Percentiles rank a stretch among this genome's conserved stretches.
Conservation (phyloP, 2,329 filamentous ascomycete genomes). For the Sclerotinia glacialis region DNA sequence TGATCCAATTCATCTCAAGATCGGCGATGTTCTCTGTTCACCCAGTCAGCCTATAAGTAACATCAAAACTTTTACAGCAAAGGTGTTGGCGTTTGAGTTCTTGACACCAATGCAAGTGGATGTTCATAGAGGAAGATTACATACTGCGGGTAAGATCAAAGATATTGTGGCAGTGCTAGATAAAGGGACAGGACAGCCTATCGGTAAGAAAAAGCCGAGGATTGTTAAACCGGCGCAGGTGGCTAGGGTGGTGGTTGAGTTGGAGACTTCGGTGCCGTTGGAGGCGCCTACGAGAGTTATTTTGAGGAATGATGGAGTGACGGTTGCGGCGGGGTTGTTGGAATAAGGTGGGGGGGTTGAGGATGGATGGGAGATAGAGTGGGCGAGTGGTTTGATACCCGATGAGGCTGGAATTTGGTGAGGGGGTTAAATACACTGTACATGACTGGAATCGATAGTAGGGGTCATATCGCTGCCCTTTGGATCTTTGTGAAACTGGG, state of each 20-base stretch:
- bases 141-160: slow-evolving; percentile 71
- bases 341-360: slow-evolving; percentile 45
- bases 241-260: slow-evolving; percentile 71
- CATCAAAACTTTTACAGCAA: slow-evolving; percentile 72
- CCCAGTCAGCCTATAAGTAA: slow-evolving; percentile 65
- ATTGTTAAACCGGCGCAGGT: slow-evolving; percentile 77
- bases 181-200: slow-evolving; percentile 69
- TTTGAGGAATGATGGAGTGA: slow-evolving; percentile 74
- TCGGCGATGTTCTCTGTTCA: slow-evolving; percentile 84
- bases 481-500: neutral
- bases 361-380: neutral
- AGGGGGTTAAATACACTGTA: neutral
- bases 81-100: slow-evolving; percentile 85
- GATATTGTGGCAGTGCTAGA: slow-evolving; percentile 72
- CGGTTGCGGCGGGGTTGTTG: slow-evolving; percentile 81
- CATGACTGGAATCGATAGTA: neutral
- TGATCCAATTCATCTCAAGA: slow-evolving; percentile 75
- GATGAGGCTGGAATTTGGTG: neutral
- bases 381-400: neutral
- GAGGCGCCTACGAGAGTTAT: slow-evolving; percentile 80
- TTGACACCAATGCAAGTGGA: slow-evolving; percentile 87
- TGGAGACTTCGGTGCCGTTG: slow-evolving; percentile 72
- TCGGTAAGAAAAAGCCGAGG: slow-evolving; percentile 75
- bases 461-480: neutral
- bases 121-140: slow-evolving; percentile 79